Conservation (phyloP, 805 yeast genomes). For the Diddensiella transvaalensis region DNA sequence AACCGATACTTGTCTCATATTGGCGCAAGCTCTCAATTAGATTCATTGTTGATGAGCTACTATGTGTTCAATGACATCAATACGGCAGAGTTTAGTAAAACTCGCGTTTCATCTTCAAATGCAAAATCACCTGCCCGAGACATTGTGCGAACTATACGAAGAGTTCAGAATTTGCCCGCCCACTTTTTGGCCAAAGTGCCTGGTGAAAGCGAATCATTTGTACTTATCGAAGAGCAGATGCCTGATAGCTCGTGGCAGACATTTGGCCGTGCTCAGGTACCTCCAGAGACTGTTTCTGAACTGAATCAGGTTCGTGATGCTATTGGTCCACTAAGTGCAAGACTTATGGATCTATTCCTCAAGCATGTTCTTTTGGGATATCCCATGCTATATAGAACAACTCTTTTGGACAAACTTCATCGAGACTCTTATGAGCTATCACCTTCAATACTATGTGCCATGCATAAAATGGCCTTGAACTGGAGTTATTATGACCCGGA, state of each 20-base stretch:
- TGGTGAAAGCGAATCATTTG: slow-evolving; percentile 21
- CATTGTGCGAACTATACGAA: slow-evolving; percentile 12
- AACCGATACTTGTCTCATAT: slow-evolving; percentile 28
- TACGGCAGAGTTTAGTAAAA: slow-evolving; percentile 15
- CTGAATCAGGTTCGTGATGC: slow-evolving; percentile 26
- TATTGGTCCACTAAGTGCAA: slow-evolving; percentile 23
- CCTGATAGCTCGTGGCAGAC: slow-evolving; percentile 16
- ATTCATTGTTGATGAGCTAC: slow-evolving; percentile 26
- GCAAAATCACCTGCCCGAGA: not conserved
- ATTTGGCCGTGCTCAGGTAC: slow-evolving; percentile 25
- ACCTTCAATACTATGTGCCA: slow-evolving; percentile 24
- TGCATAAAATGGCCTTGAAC: slow-evolving; percentile 27
- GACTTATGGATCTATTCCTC: slow-evolving; percentile 24
- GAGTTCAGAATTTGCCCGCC: slow-evolving; percentile 2
- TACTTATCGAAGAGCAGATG: slow-evolving; percentile 24
- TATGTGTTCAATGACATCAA: slow-evolving; percentile 24
- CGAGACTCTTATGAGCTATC: slow-evolving; percentile 26
- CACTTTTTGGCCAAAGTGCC: not conserved
- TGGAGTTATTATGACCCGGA: slow-evolving; percentile 30
- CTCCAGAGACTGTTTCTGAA: slow-evolving; percentile 25
- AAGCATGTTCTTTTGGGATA: slow-evolving; percentile 26
- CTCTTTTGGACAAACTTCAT: slow-evolving; percentile 26
- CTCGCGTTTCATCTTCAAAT: slow-evolving; percentile 12
- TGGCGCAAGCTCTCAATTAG: slow-evolving; percentile 28
- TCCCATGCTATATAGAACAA: slow-evolving; percentile 28